These are phyloP conservation scores for Plenodomus biglobosus DNA, from an alignment of 2,329 filamentous ascomycete genomes.

Conservation along the genomic window DNA sequence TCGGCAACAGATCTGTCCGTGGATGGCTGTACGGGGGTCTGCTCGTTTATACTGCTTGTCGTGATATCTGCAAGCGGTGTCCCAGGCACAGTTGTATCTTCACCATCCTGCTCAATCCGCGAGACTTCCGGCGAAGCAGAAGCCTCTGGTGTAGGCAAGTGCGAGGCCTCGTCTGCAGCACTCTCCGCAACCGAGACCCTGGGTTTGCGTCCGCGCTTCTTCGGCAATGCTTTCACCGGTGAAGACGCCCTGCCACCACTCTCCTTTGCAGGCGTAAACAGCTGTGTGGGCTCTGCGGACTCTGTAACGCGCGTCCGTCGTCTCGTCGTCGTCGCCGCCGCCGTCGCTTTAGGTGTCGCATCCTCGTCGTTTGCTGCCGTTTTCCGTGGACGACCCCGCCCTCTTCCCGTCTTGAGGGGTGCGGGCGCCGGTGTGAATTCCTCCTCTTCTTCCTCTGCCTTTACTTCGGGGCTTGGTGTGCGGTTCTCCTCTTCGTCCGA, in stretches of 20 bases:
- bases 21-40: conserved; percentile 12
- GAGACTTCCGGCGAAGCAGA: conserved; percentile 62
- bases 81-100: conserved; percentile 10
- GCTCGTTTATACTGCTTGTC: conserved; percentile 64
- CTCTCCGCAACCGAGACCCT: conserved; percentile 44
- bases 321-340: too few relatives aligned
- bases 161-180: conserved; percentile 46
- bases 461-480: conserved; percentile 54
- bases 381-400: conserved; percentile 58
- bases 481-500: conserved; percentile 73
- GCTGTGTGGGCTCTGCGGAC: conserved; percentile 62
- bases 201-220: conserved; percentile 60
- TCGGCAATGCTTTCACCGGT: conserved; percentile 45
- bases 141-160: conserved; percentile 51
- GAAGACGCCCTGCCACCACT: conserved; percentile 42
- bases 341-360: conserved; percentile 51
- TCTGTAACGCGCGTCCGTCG: conserved; percentile 49
- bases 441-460: conserved; percentile 69
- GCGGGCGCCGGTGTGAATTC: conserved; percentile 80
- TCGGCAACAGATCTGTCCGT: background rate
- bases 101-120: conserved; percentile 41
- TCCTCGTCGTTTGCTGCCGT: conserved; percentile 31
- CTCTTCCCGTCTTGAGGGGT: conserved; percentile 58
- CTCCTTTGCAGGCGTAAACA: conserved; percentile 62
- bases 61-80: conserved; percentile 76